These are phyloP conservation scores for Neolentinus lepideus DNA, from an alignment of 1,284 basidiomycete genomes.

Conservation along the genomic window DNA sequence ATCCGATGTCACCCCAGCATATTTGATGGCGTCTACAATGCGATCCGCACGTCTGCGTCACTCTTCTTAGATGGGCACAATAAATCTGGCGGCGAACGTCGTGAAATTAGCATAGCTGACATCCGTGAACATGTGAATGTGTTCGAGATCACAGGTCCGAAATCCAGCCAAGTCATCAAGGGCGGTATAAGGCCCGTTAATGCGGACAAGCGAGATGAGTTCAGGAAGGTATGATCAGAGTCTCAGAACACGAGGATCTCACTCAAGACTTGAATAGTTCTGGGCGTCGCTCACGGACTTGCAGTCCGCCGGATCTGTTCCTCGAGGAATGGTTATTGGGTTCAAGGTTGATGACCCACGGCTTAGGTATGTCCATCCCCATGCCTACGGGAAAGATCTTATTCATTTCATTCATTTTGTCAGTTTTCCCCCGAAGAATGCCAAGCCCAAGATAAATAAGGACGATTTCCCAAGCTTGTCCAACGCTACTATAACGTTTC, in stretches of 20 bases:
- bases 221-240: slow-evolving; percentile 41
- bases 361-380: slow-evolving; percentile 42
- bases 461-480: slow-evolving; percentile 15
- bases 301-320: slow-evolving; percentile 59
- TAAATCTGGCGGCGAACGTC: slow-evolving; percentile 18
- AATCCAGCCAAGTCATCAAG: slow-evolving; percentile 70
- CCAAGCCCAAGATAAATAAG: slow-evolving; percentile 29
- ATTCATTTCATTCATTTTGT: not conserved
- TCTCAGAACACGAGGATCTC: no score
- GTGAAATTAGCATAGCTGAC: slow-evolving; percentile 59
- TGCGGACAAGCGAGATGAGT: slow-evolving; percentile 47
- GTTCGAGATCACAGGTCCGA: slow-evolving; percentile 85
- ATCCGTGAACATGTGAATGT: slow-evolving; percentile 64
- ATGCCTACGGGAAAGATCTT: not conserved
- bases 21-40: slow-evolving; percentile 46
- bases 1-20: slow-evolving; percentile 72
- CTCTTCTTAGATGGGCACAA: slow-evolving; percentile 36
- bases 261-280: slow-evolving; percentile 37
- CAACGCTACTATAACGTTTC: slow-evolving; percentile 34
- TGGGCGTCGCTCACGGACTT: slow-evolving; percentile 58
- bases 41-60: slow-evolving; percentile 45
- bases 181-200: slow-evolving; percentile 59
- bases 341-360: slow-evolving; percentile 78
- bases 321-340: slow-evolving; percentile 70
- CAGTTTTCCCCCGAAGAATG: slow-evolving; percentile 81